phyloP scores from a whole-genome alignment of 768 basidiomycete species.

The Trametes cubensis region DNA sequence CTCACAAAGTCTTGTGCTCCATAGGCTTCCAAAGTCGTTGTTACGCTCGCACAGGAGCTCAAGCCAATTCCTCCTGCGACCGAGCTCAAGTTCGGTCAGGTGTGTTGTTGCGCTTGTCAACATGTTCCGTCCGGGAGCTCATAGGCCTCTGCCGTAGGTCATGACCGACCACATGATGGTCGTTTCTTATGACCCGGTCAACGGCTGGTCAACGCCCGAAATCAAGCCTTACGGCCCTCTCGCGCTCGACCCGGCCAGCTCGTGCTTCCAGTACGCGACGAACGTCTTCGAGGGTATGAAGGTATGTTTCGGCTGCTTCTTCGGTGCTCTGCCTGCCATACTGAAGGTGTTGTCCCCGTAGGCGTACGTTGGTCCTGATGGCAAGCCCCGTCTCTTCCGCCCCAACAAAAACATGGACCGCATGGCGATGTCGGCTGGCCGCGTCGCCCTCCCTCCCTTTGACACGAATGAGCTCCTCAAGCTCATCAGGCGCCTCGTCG shows the following conservation, averaged over 20 bases:
- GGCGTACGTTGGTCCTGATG: conserved; percentile 75
- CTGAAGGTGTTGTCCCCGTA: conserved; percentile 27
- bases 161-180: conserved; percentile 82
- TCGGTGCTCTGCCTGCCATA: background rate
- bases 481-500: conserved; percentile 67
- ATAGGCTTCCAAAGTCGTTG: conserved; percentile 58
- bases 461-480: conserved; percentile 49
- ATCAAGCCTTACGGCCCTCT: conserved; percentile 73
- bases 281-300: conserved; percentile 71
- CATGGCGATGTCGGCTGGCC: conserved; percentile 65
- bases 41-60: conserved; percentile 48
- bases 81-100: conserved; percentile 59
- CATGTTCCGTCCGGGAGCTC: conserved; percentile 8
- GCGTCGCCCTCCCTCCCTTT: conserved; percentile 70
- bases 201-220: conserved; percentile 72
- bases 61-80: conserved; percentile 55
- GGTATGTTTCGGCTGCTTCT: conserved; percentile 38
- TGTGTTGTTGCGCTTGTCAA: conserved; percentile 30
- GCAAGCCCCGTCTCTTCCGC: conserved; percentile 76
- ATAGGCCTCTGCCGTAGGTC: conserved; percentile 39
- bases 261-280: conserved; percentile 64
- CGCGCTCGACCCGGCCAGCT: conserved; percentile 55
- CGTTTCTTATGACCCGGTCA: conserved; percentile 58
- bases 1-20: background rate
- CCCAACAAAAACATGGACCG: conserved; percentile 87